A percentile compares a stretch with the other conserved stretches of the same genome.
phyloP scores from a whole-genome alignment of 2,329 filamentous ascomycete species.

The Penicillium occitanis region DNA sequence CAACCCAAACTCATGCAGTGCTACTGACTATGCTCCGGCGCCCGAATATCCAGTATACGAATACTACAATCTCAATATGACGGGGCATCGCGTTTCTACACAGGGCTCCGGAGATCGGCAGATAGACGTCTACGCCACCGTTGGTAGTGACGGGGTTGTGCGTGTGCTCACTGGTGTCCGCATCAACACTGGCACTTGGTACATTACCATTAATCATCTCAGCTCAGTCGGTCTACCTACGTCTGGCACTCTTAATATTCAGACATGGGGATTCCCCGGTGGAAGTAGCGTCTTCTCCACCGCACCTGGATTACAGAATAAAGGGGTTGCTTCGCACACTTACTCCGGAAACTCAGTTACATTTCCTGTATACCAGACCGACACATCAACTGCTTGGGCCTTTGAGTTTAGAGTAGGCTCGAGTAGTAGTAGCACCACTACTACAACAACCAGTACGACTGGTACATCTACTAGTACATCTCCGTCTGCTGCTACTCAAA shows the following conservation, averaged over 20 bases:
- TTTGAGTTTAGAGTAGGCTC: slow-evolving; percentile 34
- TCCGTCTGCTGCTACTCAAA: not conserved
- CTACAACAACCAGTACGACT: not conserved
- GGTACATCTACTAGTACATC: not conserved
- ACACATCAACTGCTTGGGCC: slow-evolving; percentile 37
- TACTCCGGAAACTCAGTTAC: slow-evolving; percentile 36
- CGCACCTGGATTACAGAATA: slow-evolving; percentile 30
- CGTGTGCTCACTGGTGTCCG: slow-evolving; percentile 36
- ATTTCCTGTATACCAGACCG: slow-evolving; percentile 38
- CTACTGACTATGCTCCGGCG: slow-evolving; percentile 38
- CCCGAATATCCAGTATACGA: slow-evolving; percentile 49
- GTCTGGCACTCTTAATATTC: not conserved
- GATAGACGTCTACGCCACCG: slow-evolving; percentile 41
- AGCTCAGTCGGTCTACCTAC: slow-evolving; percentile 13
- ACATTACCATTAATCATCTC: slow-evolving; percentile 34
- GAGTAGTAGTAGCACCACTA: not conserved
- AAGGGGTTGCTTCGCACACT: slow-evolving; percentile 30
- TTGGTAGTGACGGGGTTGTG: slow-evolving; percentile 28
- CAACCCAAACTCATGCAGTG: slow-evolving; percentile 9
- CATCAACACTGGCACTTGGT: slow-evolving; percentile 31
- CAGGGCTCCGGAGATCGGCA: slow-evolving; percentile 33
- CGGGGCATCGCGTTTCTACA: slow-evolving; percentile 39
- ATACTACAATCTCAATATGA: slow-evolving; percentile 48
- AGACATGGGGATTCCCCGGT: slow-evolving; percentile 25
- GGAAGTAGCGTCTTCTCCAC: slow-evolving; percentile 23